These are phyloP conservation scores for Mycogone perniciosa DNA, from an alignment of 2,329 filamentous ascomycete genomes.

Conservation along the genomic window DNA sequence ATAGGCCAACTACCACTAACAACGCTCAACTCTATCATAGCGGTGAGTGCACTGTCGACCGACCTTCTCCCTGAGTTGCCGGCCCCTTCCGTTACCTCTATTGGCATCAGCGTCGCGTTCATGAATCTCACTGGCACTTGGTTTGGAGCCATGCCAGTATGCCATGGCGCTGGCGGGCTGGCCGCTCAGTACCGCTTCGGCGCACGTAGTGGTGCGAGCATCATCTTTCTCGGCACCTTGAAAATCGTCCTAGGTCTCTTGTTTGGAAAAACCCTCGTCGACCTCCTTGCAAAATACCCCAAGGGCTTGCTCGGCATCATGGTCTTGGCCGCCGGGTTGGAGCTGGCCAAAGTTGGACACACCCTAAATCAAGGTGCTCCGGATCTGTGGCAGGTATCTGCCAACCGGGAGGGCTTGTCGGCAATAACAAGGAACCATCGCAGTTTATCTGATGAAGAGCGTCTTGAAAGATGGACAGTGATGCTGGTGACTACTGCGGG, in stretches of 20 bases:
- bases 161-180: constrained; percentile 85
- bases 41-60: constrained; percentile 69
- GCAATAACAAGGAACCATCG: constrained; percentile 38
- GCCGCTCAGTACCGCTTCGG: constrained; percentile 91
- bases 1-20: constrained; percentile 87
- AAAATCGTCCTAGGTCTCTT: constrained; percentile 73
- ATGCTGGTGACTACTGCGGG: constrained; percentile 85
- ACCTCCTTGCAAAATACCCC: constrained; percentile 66
- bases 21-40: constrained; percentile 86
- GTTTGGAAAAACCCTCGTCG: constrained; percentile 67
- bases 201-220: constrained; percentile 76
- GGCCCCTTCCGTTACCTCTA: constrained; percentile 63
- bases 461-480: constrained; percentile 72
- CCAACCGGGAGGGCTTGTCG: constrained; percentile 29
- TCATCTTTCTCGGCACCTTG: constrained; percentile 69
- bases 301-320: constrained; percentile 74
- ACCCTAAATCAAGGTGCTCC: constrained; percentile 67
- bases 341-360: constrained; percentile 79
- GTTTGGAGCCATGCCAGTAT: constrained; percentile 94
- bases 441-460: constrained; percentile 58
- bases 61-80: constrained; percentile 68
- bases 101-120: constrained; percentile 72
- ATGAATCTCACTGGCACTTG: constrained; percentile 85
- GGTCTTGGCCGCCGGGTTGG: constrained; percentile 82
- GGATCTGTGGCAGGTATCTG: constrained; percentile 53